A percentile compares a stretch with the other conserved stretches of the same genome.
Conservation (phyloP, 139 green algal genomes). For the Chlorella sp. region DNA sequence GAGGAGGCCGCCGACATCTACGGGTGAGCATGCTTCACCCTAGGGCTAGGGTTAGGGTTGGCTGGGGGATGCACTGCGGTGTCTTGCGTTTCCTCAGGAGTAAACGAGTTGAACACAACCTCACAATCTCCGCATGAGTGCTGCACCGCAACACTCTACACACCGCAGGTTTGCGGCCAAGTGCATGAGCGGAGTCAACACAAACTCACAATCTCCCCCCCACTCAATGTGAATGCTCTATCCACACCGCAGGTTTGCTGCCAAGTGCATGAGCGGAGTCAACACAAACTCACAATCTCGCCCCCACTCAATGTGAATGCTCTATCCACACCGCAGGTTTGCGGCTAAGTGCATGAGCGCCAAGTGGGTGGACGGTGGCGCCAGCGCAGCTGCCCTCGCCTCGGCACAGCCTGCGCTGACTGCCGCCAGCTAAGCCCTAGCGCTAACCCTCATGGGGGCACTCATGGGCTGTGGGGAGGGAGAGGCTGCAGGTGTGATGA, state of each 20-base stretch:
- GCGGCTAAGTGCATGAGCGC: slow-evolving; percentile 30
- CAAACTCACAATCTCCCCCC: not conserved
- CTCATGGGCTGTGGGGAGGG: no score
- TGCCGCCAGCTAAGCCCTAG: no score
- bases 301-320: not conserved
- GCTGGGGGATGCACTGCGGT: not conserved
- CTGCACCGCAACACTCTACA: not conserved
- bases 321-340: slow-evolving; percentile 13
- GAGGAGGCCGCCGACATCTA: slow-evolving; percentile 52
- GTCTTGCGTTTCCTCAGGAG: no score
- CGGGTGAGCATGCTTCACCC: slow-evolving; percentile 3
- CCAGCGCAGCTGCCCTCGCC: no score
- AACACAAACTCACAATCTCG: not conserved
- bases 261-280: no score
- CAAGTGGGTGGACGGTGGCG: slow-evolving; percentile 11
- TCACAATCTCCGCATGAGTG: not conserved
- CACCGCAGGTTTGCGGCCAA: slow-evolving; percentile 23
- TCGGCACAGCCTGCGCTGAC: no score
- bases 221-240: not conserved
- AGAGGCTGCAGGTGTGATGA: no score
- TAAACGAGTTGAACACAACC: not conserved
- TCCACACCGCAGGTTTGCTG: slow-evolving; percentile 1
- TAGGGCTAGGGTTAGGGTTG: not conserved
- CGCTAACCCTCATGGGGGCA: no score
- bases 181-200: no score